Evolutionary conservation across 768 basidiomycete genomes (phyloP), one percentile per base, ranked within the genome.

Genomic region (Coprinopsis sp.): DNA sequence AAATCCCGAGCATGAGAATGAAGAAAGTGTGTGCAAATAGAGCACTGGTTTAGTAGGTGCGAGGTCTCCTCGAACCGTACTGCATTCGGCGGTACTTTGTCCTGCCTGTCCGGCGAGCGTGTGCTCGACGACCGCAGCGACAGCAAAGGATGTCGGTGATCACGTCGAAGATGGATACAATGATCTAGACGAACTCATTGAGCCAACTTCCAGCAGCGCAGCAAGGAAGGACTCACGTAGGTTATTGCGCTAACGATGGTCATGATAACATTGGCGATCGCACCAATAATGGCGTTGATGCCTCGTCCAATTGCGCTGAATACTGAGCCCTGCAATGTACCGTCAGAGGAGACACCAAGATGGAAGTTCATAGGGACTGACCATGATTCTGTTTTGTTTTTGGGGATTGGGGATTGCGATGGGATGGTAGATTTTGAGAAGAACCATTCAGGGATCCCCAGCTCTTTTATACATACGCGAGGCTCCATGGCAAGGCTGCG

Each of bases 81-180:
- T 39, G 22, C 27, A 12, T 39, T 21, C 47, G 38, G 39, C 47
- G 41, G 31, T 42, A 48, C 22, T 25, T 10, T 11, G 39, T 48
- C 39, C 40, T 31, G 19, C 47, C 47, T 24, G 47, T 48, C 11
- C 47, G 47, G n/a, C 25, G 39, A 19, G 28, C 30, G 16, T 31
- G 24, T 47, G 66, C 62, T 22, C 72, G 59, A 5, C 66, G 63
- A 18, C 72, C 69, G 52, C 56, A 70, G 58, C 70, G 61, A 56
- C 77, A 78, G 56, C 76, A 77, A 1, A 77, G 64, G 33, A 77
- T 76, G 50, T 77, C 84, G 40, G 65, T 49, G 47, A 86, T 79
- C 27, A 81, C 58, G 55, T 84, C 71, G 54, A 82, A 78, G 47
- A 84, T 84, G 0, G 81, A 77, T 8, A 82, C 78, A 38, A 84